These are phyloP conservation scores for Backusella australiensis DNA, from an alignment of 192 early-diverging fungal genomes.

Conservation along the genomic window DNA sequence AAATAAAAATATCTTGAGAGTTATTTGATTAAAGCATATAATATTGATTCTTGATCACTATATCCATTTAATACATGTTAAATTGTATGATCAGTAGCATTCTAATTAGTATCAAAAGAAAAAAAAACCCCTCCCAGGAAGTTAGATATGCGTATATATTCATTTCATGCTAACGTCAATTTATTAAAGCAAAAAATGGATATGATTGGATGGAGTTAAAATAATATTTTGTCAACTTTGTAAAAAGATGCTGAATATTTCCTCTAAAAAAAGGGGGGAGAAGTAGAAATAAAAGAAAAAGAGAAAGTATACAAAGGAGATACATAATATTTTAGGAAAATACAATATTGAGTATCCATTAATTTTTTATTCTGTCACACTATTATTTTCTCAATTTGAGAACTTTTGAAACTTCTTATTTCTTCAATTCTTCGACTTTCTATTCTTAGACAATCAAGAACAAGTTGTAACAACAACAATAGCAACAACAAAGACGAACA, in stretches of 20 bases:
- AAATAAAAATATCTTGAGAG: no score
- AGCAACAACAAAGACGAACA: not conserved
- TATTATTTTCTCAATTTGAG: not conserved
- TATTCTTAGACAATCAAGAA: constrained; percentile 3
- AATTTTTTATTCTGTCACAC: not conserved
- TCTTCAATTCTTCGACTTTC: not conserved
- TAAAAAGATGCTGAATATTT: not conserved
- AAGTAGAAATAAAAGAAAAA: not conserved
- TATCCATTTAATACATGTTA: no score
- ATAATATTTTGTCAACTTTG: not conserved
- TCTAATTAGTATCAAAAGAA: no score
- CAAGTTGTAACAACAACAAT: not conserved
- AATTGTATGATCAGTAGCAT: not conserved
- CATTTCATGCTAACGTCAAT: not conserved
- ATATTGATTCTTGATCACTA: no score
- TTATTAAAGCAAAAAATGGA: not conserved
- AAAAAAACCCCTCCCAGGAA: not conserved
- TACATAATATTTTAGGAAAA: not conserved
- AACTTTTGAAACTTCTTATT: constrained; percentile 1
- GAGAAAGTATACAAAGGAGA: not conserved
- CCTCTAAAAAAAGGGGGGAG: not conserved
- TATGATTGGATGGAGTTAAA: not conserved
- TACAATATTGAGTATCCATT: not conserved
- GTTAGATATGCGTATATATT: not conserved
- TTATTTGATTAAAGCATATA: no score